Base-by-base conservation (phyloP, 176 grass and related monocot genomes). In the Oryza nivara region DNA sequence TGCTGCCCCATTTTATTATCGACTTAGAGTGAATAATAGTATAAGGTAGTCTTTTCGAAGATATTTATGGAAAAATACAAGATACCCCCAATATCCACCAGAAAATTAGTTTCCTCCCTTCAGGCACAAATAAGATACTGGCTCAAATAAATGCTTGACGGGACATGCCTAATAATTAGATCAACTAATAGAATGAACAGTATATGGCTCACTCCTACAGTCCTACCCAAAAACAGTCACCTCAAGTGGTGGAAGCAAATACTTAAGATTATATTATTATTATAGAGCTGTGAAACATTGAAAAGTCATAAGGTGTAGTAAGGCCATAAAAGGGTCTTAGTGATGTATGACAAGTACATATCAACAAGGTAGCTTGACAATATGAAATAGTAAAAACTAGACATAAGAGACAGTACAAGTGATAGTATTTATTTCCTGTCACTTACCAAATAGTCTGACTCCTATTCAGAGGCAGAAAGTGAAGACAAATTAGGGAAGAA, bases 131-230 rank as follows among this genome's bases (percentile, higher is more conserved):
- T 14, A 72, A 49, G 32, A 82, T 54, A 41, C 38, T 80, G n/a
- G 30, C 3, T 67, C 14, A 8, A 76, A 70, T 68, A 41, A 80
- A 76, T 32, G 22, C 38, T 77, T 81, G 8, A 64, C 51, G 15
- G 10, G 36, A 68, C 26, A 83, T 83, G 83, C 26, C 61, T 73
- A 34, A 83, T 69, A 74, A 79, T 40, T 72, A 68, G 28, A 90
- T 82, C 63, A 86, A 79, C 15, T 61, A 74, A 86, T 25, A 74
- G 49, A 38, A 8, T 67, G 25, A 68, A 67, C 20, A 40, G 51
- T 36, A 9, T 15, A 45, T 9, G 2, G 73, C 4, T 69, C 36
- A 72, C 46, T 79, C 40, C 19, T 56, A 82, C 61, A 20, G 52
- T 34, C 16, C 60, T 72, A 47, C 36, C 3, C 3, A 56, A 46